These are phyloP conservation scores for Arachis stenosperma DNA, from an alignment of 306 rosid genomes.

Conservation along the genomic window DNA sequence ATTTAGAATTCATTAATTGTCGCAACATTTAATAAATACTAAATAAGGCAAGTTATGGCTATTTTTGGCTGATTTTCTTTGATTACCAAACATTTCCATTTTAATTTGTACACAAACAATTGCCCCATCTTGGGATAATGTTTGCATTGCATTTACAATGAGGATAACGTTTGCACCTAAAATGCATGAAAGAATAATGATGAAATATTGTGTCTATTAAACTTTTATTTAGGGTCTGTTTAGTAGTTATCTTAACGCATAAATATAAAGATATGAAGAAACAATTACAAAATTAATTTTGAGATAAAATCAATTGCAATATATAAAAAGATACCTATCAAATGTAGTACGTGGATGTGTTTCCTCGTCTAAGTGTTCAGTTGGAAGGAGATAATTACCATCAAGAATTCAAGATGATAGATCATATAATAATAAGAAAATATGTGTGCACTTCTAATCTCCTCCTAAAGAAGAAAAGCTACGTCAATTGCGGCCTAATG, in stretches of 20 bases:
- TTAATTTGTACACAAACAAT: not conserved
- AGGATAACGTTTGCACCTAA: not conserved
- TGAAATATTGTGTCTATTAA: not conserved
- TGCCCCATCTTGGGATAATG: not conserved
- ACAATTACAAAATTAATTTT: too few species aligned
- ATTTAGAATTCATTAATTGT: too few species aligned
- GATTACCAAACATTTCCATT: not conserved
- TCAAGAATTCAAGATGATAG: not conserved
- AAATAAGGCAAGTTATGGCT: too few species aligned
- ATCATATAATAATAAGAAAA: not conserved
- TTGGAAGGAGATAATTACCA: slow-evolving; percentile 4
- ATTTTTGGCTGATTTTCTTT: too few species aligned
- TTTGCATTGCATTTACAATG: not conserved
- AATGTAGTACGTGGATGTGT: not conserved
- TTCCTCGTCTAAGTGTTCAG: not conserved
- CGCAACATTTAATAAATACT: too few species aligned
- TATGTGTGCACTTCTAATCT: not conserved
- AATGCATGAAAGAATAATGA: not conserved
- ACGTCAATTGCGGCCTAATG: not conserved
- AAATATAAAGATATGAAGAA: too few species aligned
- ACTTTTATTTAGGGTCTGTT: too few species aligned
- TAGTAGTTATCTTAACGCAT: too few species aligned
- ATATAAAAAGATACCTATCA: too few species aligned
- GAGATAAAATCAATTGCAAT: too few species aligned
- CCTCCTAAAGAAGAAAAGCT: not conserved